Conservation (phyloP, 1,284 basidiomycete species). For the Boletellus deceptivus region DNA sequence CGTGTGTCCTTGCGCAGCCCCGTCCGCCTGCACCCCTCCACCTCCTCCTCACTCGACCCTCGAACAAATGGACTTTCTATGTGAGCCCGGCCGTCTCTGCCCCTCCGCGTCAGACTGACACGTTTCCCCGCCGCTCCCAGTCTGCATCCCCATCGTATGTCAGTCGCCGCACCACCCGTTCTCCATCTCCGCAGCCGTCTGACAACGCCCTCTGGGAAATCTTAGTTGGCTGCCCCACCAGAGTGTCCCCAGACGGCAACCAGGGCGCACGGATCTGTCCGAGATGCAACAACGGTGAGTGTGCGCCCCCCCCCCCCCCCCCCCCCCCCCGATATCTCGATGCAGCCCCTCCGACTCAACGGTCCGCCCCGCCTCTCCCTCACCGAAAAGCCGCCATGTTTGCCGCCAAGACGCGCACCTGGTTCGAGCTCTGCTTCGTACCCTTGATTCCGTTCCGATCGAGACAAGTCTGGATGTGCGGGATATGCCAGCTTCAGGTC, state of each 20-base stretch:
- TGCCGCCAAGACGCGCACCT: conserved; percentile 47
- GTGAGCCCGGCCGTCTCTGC: conserved; percentile 24
- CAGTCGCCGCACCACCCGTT: conserved; percentile 22
- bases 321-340: too few relatives aligned
- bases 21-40: too few relatives aligned
- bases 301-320: too few relatives aligned
- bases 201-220: conserved; percentile 1
- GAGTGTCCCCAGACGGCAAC: conserved; percentile 43
- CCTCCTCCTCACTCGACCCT: background rate
- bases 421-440: conserved; percentile 54
- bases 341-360: too few relatives aligned
- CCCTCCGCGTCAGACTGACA: background rate
- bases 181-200: conserved; percentile 14
- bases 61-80: conserved; percentile 23
- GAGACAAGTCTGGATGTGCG: conserved; percentile 49
- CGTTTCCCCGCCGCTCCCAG: conserved; percentile 29
- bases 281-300: conserved; percentile 47
- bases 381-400: conserved; percentile 40
- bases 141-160: conserved; percentile 50
- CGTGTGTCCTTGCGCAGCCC: too few relatives aligned
- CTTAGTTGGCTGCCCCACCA: conserved; percentile 51
- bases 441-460: conserved; percentile 48
- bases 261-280: conserved; percentile 46
- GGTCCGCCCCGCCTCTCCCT: too few relatives aligned
- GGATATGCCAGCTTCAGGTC: conserved; percentile 49